phyloP scores from a whole-genome alignment of 441 rosid species.

The Adansonia rubrostipa region DNA sequence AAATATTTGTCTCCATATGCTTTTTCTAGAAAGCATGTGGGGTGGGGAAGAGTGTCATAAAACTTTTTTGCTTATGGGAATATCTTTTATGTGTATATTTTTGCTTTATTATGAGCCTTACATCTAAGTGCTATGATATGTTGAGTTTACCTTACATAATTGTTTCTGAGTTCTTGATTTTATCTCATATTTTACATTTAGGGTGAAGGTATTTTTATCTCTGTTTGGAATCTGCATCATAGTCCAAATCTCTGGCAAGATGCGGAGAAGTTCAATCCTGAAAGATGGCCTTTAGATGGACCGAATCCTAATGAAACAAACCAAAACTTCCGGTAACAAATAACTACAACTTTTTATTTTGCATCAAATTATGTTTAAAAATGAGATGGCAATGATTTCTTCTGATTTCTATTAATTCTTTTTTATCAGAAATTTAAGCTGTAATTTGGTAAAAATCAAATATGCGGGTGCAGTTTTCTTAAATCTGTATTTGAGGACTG shows the following conservation, averaged over 20 bases:
- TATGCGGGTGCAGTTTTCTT: not conserved
- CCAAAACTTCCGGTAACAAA: conserved; percentile 79
- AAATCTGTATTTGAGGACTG: not conserved
- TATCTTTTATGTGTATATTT: not conserved
- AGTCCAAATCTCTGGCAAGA: conserved; percentile 87
- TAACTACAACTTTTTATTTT: not conserved
- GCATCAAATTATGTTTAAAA: not conserved
- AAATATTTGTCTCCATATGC: not conserved
- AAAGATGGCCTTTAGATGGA: conserved; percentile 98
- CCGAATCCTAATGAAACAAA: conserved; percentile 97
- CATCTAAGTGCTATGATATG: not conserved
- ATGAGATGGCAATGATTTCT: not conserved
- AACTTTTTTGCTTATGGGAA: not conserved
- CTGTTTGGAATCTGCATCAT: conserved; percentile 92
- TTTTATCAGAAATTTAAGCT: not conserved
- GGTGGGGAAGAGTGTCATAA: not conserved
- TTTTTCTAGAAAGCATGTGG: conserved; percentile 6
- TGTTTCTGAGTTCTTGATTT: conserved; percentile 1
- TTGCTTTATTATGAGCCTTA: not conserved
- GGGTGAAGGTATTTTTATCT: conserved; percentile 93
- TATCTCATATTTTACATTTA: conserved; percentile 29
- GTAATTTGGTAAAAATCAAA: not conserved
- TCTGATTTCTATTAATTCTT: not conserved
- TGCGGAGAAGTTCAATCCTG: conserved; percentile 85
- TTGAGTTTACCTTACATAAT: not conserved